Conservation (phyloP, 768 basidiomycete species). For the Cystoderma amianthinum region DNA sequence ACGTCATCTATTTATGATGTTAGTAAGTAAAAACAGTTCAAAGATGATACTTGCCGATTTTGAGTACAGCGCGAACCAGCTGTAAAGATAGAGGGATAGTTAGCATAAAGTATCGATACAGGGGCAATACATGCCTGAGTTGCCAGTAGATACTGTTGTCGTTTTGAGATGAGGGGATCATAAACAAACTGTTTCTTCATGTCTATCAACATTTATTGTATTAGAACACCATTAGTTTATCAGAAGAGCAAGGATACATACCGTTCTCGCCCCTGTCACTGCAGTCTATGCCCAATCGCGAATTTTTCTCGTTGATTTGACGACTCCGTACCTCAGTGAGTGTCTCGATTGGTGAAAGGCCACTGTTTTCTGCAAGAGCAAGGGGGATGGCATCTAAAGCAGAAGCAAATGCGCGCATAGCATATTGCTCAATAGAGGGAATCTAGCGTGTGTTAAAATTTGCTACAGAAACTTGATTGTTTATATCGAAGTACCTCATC, state of each 20-base stretch:
- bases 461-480: neutral
- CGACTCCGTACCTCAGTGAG: constrained; percentile 93
- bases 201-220: constrained; percentile 43
- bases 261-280: constrained; percentile 81
- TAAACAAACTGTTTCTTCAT: constrained; percentile 98
- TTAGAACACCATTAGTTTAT: too few species aligned
- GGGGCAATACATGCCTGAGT: constrained; percentile 61
- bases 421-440: constrained; percentile 97
- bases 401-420: constrained; percentile 97
- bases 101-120: neutral
- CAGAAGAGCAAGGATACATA: constrained; percentile 27
- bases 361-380: constrained; percentile 96
- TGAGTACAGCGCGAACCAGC: constrained; percentile 82
- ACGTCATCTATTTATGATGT: constrained; percentile 54
- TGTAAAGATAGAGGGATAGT: constrained; percentile 16
- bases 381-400: constrained; percentile 94
- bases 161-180: constrained; percentile 94
- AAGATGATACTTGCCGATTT: constrained; percentile 57
- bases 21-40: constrained; percentile 1
- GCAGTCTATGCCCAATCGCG: constrained; percentile 91
- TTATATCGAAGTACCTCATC: constrained; percentile 61
- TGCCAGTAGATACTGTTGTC: constrained; percentile 95
- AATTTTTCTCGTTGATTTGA: constrained; percentile 82
- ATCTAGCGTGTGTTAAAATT: constrained; percentile 43
- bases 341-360: constrained; percentile 92